Base-by-base conservation (phyloP, 75 land plant genomes). In the Pseudotsuga menziesii region DNA sequence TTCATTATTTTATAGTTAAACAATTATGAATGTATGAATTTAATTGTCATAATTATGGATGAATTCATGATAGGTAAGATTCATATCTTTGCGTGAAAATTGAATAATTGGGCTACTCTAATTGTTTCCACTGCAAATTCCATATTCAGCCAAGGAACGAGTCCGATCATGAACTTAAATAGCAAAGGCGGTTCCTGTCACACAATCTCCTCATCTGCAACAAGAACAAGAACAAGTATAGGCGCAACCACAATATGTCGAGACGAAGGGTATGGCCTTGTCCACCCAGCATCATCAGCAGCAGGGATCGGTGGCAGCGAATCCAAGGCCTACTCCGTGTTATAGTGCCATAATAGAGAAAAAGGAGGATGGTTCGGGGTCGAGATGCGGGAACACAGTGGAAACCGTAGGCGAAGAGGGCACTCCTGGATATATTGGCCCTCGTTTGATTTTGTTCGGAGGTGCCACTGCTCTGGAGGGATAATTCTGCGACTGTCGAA, bases 401-500 rank as follows among this genome's bases (percentile, higher is more conserved):
- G 86, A 81, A 6, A 81, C 84, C 2, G 81, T 85, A 17, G 86
- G 86, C n/a, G 86, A 82, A 19, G 84, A 82, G 7, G 86, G 86
- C 14, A 62, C 75, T 12, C 75, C 78, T 58, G 86, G 86, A 6
- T 85, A 82, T 59, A 75, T 85, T 13, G 86, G 86, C 5, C 86
- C 86, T 39, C 56, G 86, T 25, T 69, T 85, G 66, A 85, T 85
- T 56, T 61, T 85, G 72, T 85, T 82, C 62, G 86, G 84, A 17
- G 86, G 86, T 22, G 86, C 86, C 8, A 85, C 86, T 44, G 86
- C 86, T 26, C 77, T 85, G 26, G 86, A 85, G 56, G 86, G 86
- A 15, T n/a, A n/a, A n/a, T n/a, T n/a, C n/a, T n/a, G n/a, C n/a
- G n/a, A n/a, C n/a, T n/a, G n/a, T n/a, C n/a, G n/a, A n/a, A n/a